Evolutionary conservation across 2,329 filamentous ascomycete species (phyloP).

Genomic region (Dissoconium aciculare): DNA sequence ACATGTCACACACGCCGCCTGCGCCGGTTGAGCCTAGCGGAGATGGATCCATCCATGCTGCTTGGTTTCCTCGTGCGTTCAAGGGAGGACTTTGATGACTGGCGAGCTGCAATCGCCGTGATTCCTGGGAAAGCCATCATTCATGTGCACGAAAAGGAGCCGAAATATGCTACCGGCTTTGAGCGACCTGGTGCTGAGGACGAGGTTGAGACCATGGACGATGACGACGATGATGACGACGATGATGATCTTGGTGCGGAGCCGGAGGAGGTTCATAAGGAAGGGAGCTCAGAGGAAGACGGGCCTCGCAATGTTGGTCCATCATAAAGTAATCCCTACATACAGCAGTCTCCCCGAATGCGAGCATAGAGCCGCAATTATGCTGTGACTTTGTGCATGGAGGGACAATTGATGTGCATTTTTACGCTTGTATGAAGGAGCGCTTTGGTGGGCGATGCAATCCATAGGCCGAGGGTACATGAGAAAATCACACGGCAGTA

Average conservation of each 20-base stretch:
- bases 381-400: too few relatives aligned
- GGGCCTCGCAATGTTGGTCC: too few relatives aligned
- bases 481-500: too few relatives aligned
- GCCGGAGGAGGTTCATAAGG: conserved; percentile 2
- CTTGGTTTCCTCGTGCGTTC: conserved; percentile 79
- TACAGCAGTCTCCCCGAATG: too few relatives aligned
- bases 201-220: conserved; percentile 79
- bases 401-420: too few relatives aligned
- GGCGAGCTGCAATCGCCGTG: conserved; percentile 43
- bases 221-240: conserved; percentile 26
- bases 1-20: conserved; percentile 80
- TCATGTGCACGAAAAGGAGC: conserved; percentile 61
- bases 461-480: too few relatives aligned
- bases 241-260: conserved; percentile 7
- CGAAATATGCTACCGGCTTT: conserved; percentile 33
- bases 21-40: conserved; percentile 65
- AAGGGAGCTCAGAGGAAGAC: too few relatives aligned
- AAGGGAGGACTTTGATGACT: conserved; percentile 69
- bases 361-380: too few relatives aligned
- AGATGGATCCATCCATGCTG: conserved; percentile 97
- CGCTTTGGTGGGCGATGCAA: too few relatives aligned
- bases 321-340: too few relatives aligned
- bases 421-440: too few relatives aligned
- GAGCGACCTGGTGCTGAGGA: conserved; percentile 65
- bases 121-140: conserved; percentile 67